phyloP scores from a whole-genome alignment of 768 basidiomycete species.

The Boletus subparvulus region DNA sequence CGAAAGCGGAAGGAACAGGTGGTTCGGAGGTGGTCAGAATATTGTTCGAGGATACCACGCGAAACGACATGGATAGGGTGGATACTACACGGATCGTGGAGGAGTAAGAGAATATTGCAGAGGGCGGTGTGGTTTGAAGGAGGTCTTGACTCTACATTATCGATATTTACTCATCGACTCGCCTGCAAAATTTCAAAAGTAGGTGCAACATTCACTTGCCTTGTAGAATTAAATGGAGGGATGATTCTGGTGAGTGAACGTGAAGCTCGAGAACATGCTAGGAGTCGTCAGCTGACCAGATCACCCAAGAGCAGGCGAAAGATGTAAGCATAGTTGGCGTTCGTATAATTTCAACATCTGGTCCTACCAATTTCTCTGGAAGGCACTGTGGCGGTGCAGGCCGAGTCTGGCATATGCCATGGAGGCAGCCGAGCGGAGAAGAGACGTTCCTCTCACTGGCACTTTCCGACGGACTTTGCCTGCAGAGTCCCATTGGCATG shows the following conservation, averaged over 20 bases:
- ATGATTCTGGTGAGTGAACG: neutral
- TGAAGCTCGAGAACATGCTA: too few relatives aligned
- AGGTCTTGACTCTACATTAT: neutral
- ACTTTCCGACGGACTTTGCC: too few relatives aligned
- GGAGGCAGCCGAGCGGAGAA: too few relatives aligned
- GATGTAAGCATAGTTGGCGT: too few relatives aligned
- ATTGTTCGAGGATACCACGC: constrained; percentile 17
- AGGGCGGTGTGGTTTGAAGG: neutral
- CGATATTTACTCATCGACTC: neutral
- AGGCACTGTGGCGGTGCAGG: too few relatives aligned
- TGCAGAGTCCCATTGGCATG: too few relatives aligned
- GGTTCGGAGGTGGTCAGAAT: constrained; percentile 43
- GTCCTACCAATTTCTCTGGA: too few relatives aligned
- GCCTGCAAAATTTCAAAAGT: neutral
- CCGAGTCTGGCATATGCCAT: too few relatives aligned
- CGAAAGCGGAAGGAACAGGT: constrained; percentile 43
- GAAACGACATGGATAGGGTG: neutral
- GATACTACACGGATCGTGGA: neutral
- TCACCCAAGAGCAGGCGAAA: too few relatives aligned
- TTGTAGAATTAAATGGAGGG: neutral
- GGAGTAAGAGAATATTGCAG: neutral
- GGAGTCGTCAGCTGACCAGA: too few relatives aligned
- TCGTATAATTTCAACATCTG: too few relatives aligned
- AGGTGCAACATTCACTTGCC: neutral
- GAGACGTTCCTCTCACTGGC: too few relatives aligned